phyloP scores from a whole-genome alignment of 768 basidiomycete species.

The Crassisporium funariophilum region DNA sequence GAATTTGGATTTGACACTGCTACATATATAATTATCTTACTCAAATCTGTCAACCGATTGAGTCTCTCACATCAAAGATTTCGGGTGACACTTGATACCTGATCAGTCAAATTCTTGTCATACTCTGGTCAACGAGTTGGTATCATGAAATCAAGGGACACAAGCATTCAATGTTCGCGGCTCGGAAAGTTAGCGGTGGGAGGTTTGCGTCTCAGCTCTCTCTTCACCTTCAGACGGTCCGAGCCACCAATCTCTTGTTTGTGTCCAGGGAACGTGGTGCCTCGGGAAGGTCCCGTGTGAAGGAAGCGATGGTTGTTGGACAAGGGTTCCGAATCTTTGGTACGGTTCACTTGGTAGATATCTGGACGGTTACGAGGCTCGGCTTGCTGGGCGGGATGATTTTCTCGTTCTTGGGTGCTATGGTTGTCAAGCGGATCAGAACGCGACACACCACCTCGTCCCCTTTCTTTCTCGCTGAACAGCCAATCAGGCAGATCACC shows the following conservation, averaged over 20 bases:
- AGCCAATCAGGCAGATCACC: slow-evolving; percentile 68
- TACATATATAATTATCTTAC: no score
- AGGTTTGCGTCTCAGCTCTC: slow-evolving; percentile 48
- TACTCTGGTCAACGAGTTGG: no score
- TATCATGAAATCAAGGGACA: no score
- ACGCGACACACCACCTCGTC: slow-evolving; percentile 18
- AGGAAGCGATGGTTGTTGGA: not conserved
- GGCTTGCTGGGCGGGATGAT: slow-evolving; percentile 5
- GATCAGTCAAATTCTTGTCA: no score
- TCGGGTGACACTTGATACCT: not conserved
- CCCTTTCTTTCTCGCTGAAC: slow-evolving; percentile 56
- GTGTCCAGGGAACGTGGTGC: not conserved
- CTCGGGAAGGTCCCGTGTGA: not conserved
- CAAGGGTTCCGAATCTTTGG: slow-evolving; percentile 3
- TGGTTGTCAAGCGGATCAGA: slow-evolving; percentile 16
- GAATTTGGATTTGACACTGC: not conserved
- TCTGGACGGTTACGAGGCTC: slow-evolving; percentile 12
- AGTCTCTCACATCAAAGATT: not conserved
- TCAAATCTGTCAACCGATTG: no score
- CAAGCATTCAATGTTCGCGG: no score
- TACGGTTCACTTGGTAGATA: not conserved
- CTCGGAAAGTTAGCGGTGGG: slow-evolving; percentile 1
- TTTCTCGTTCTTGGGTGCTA: slow-evolving; percentile 4
- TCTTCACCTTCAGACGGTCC: slow-evolving; percentile 50
- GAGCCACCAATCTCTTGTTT: slow-evolving; percentile 8